phyloP scores from a whole-genome alignment of 2,329 filamentous ascomycete species.

The Trichoderma atroviride region DNA sequence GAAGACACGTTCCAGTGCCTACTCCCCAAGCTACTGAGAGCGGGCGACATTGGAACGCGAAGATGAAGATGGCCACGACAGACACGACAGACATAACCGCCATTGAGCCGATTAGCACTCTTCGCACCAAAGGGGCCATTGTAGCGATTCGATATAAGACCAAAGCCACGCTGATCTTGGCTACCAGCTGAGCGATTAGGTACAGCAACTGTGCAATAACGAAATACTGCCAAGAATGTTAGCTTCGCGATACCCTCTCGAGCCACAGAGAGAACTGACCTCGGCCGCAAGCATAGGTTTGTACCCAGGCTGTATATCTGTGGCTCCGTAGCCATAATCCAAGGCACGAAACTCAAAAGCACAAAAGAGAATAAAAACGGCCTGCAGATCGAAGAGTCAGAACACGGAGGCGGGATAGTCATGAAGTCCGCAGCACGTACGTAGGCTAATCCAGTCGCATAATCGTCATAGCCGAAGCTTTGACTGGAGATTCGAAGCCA shows the following conservation, averaged over 20 bases:
- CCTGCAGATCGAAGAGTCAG: background rate
- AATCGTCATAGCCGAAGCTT: conserved; percentile 9
- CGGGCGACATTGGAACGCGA: conserved; percentile 8
- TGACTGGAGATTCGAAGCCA: conserved; percentile 1
- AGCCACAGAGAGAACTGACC: background rate
- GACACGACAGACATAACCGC: background rate
- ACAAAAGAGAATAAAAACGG: conserved; percentile 8
- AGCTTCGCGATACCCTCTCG: background rate
- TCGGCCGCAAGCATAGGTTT: conserved; percentile 1
- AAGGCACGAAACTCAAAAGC: conserved; percentile 8
- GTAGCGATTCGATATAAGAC: conserved; percentile 6
- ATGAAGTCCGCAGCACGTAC: background rate
- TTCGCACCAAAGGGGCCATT: conserved; percentile 3
- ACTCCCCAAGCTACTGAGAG: conserved; percentile 10
- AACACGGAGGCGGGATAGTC: background rate
- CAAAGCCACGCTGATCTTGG: conserved; percentile 10
- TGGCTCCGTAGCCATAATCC: background rate
- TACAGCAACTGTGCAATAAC: conserved; percentile 5
- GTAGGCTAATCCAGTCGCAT: no score
- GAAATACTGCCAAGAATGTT: background rate
- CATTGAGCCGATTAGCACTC: background rate
- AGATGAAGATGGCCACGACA: background rate
- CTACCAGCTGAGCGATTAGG: conserved; percentile 3
- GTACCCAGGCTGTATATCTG: background rate
- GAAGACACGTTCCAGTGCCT: conserved; percentile 5